Evolutionary conservation across 2,329 filamentous ascomycete genomes (phyloP).

Genomic region (Neonectria neomacrospora): DNA sequence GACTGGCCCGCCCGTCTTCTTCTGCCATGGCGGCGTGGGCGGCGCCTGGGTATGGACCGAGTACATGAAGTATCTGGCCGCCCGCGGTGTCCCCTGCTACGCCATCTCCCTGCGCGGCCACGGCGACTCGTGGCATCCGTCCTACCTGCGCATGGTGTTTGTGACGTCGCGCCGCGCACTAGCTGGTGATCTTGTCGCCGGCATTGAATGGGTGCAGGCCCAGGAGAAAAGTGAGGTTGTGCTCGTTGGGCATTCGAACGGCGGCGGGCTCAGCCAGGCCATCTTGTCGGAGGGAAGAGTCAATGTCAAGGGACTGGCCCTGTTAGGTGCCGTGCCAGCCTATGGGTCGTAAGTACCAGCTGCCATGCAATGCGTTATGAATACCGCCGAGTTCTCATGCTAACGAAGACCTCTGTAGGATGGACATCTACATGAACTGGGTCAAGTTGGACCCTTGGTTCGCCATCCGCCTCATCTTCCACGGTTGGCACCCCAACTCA

Average conservation of each 20-base stretch:
- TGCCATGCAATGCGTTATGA: not conserved
- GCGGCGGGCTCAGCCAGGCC: conserved; percentile 62
- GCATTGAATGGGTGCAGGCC: conserved; percentile 51
- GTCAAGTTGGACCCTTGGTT: conserved; percentile 60
- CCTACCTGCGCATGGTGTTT: conserved; percentile 60
- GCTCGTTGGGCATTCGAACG: conserved; percentile 63
- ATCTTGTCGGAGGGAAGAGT: conserved; percentile 55
- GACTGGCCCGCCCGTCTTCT: conserved; percentile 55
- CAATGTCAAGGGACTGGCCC: conserved; percentile 56
- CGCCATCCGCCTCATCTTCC: conserved; percentile 56
- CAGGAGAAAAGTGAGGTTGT: conserved; percentile 49
- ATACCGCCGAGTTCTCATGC: not conserved
- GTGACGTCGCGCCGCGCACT: conserved; percentile 55
- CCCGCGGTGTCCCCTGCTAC: conserved; percentile 59
- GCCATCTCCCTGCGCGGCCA: conserved; percentile 64
- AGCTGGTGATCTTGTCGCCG: conserved; percentile 57
- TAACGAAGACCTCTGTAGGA: conserved; percentile 41
- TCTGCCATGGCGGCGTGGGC: conserved; percentile 66
- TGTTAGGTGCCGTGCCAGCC: conserved; percentile 60
- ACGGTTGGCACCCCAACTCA: conserved; percentile 62
- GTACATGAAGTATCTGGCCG: conserved; percentile 61
- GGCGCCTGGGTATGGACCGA: conserved; percentile 63
- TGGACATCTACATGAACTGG: conserved; percentile 61
- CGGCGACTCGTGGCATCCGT: conserved; percentile 62
- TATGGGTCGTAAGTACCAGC: conserved; percentile 47